Evolutionary conservation across 2,329 filamentous ascomycete species (phyloP).

Genomic region (Graphilbum fragrans): DNA sequence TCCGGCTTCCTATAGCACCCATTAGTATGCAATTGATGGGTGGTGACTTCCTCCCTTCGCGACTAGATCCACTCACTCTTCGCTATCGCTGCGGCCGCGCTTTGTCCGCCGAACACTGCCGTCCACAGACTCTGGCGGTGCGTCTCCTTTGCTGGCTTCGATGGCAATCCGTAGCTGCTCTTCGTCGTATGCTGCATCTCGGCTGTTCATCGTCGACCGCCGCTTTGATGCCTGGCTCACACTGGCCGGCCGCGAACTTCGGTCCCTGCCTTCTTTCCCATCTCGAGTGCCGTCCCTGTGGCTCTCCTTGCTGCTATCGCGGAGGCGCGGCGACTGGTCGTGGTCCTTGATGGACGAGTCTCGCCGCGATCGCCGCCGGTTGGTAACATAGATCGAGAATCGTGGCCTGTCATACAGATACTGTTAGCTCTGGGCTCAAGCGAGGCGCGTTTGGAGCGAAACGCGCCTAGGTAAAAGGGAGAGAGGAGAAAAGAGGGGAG

Average conservation of each 20-base stretch:
- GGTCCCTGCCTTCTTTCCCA: conserved; percentile 4
- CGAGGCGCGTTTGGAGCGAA: background rate
- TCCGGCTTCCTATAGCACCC: conserved; percentile 49
- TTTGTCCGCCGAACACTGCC: conserved; percentile 55
- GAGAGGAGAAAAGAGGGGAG: conserved; percentile 3
- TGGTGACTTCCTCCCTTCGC: no score
- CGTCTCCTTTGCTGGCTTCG: conserved; percentile 86
- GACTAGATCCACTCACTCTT: conserved; percentile 62
- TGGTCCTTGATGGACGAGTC: conserved; percentile 54
- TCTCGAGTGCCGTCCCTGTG: conserved; percentile 2
- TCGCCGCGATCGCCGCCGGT: conserved; percentile 46
- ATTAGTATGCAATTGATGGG: conserved; percentile 1
- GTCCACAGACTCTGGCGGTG: conserved; percentile 26
- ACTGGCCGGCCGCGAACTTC: conserved; percentile 33
- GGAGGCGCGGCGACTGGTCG: conserved; percentile 38
- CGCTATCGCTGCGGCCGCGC: conserved; percentile 77
- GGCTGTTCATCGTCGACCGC: conserved; percentile 93
- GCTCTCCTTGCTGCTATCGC: conserved; percentile 37
- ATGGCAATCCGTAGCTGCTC: conserved; percentile 85
- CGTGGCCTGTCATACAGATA: conserved; percentile 17
- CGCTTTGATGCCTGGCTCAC: conserved; percentile 58
- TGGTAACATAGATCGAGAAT: conserved; percentile 54
- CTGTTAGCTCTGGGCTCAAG: background rate
- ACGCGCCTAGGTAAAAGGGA: background rate
- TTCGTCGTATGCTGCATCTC: conserved; percentile 89